Base-by-base conservation (phyloP, 2,329 filamentous ascomycete genomes). In the Mycogone perniciosa region DNA sequence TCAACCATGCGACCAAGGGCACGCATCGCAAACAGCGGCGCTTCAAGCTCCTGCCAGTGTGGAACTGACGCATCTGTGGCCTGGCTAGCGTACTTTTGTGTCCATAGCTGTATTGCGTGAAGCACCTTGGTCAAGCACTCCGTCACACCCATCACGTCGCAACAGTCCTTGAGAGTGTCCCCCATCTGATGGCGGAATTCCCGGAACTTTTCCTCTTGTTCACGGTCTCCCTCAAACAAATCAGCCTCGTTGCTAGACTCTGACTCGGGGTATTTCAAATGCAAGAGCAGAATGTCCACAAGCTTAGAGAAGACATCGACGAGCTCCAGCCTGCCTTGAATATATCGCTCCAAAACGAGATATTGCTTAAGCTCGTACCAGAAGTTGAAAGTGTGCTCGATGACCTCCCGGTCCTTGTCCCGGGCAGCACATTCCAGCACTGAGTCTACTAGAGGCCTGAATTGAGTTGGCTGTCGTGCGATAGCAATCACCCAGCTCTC, bases 281-380 rank as follows among this genome's bases (percentile, higher is more conserved):
- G 92, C 57, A 82, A 85, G 52, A 99, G 84, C 75, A 99, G 87
- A 57, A 97, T 84, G 64, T 97, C 92, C 53, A 99, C 91, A 37
- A 99, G 76, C 64, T 87, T 86, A 2, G 89, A 88, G 69, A 89
- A 99, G 43, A 96, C 74, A 58, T 95, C 88, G 34, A 88, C 76
- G 50, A 89, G 81, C 60, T 87, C 79, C 56, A 89, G 69, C 46
- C 91, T 83, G 38, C 91, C 87, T 60, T 90, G 80, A 46, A 88
- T 87, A 65, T 96, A 99, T 58, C 86, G 86, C 34, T 97, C 92
- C 48, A 99, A 71, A 2, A 91, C 90, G 44, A 99, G 77, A 66
- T 95, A 96, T 67, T 96, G 90, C 75, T 99, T 99, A 43, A 99
- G 79, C 65, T 99, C 93, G 66, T 95, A 97, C 93, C 93, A 99